These are phyloP conservation scores for Pyrenula aspistea DNA, from an alignment of 495 filamentous ascomycete species.

Conservation along the genomic window DNA sequence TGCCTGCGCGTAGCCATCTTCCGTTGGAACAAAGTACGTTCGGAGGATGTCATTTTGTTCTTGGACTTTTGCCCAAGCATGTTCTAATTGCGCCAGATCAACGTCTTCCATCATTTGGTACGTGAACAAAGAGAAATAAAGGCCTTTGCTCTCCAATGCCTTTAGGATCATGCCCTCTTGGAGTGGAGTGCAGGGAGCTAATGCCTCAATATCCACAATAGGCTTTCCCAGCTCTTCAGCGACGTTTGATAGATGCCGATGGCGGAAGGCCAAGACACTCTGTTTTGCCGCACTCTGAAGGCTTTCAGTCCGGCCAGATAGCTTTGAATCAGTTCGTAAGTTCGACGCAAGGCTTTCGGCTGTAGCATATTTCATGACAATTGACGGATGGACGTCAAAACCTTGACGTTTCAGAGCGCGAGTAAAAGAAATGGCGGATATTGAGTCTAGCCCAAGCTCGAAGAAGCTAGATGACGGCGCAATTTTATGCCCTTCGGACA, in stretches of 20 bases:
- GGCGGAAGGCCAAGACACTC: constrained; percentile 41
- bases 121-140: constrained; percentile 63
- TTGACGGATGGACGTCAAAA: constrained; percentile 44
- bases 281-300: constrained; percentile 35
- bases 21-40: constrained; percentile 50
- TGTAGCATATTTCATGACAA: constrained; percentile 52
- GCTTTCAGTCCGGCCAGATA: constrained; percentile 8
- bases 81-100: constrained; percentile 27
- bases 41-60: constrained; percentile 45
- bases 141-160: constrained; percentile 37
- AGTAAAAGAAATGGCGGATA: constrained; percentile 58
- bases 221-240: constrained; percentile 31
- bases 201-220: constrained; percentile 44
- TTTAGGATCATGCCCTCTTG: constrained; percentile 72
- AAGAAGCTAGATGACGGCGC: constrained; percentile 53
- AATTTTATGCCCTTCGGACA: constrained; percentile 29
- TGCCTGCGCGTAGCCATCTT: constrained; percentile 62
- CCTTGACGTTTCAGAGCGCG: constrained; percentile 38
- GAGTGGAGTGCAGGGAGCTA: constrained; percentile 65
- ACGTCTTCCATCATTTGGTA: constrained; percentile 35
- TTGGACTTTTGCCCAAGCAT: constrained; percentile 38
- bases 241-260: constrained; percentile 35
- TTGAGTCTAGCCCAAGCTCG: constrained; percentile 73
- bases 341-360: constrained; percentile 34
- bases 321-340: constrained; percentile 12